A percentile compares a stretch with the other conserved stretches of the same genome.
Evolutionary conservation across 305 asterid genomes (phyloP).

Genomic region (Salvia sclarea): DNA sequence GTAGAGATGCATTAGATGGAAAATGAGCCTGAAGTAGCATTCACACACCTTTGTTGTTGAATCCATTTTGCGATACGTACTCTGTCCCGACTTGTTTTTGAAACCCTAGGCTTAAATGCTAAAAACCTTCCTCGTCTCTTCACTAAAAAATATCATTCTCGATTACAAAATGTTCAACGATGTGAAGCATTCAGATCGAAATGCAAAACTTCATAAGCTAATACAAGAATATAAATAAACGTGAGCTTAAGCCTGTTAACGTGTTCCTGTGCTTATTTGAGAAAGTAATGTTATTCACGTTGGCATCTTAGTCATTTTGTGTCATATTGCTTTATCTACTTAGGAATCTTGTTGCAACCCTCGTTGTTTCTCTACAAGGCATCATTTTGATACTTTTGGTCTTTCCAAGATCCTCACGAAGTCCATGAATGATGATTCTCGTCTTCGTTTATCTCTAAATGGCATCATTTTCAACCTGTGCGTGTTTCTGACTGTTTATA

Average conservation of each 20-base stretch:
- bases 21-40: conserved; percentile 10
- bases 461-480: background rate
- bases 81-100: conserved; percentile 1
- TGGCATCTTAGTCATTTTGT: conserved; percentile 2
- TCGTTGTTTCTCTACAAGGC: background rate
- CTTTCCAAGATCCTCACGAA: background rate
- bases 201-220: background rate
- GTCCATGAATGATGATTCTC: background rate
- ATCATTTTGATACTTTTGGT: background rate
- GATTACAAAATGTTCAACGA: background rate
- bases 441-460: no score
- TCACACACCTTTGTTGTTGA: background rate
- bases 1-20: conserved; percentile 6
- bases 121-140: background rate
- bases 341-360: background rate
- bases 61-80: background rate
- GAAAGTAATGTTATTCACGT: conserved; percentile 15
- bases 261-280: background rate
- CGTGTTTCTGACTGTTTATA: background rate
- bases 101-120: conserved; percentile 13
- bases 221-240: background rate
- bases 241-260: background rate
- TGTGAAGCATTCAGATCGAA: background rate
- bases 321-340: conserved; percentile 7
- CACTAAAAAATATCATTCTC: background rate